These are phyloP conservation scores for Capronia epimyces DNA, from an alignment of 2,329 filamentous ascomycete species.

Conservation along the genomic window DNA sequence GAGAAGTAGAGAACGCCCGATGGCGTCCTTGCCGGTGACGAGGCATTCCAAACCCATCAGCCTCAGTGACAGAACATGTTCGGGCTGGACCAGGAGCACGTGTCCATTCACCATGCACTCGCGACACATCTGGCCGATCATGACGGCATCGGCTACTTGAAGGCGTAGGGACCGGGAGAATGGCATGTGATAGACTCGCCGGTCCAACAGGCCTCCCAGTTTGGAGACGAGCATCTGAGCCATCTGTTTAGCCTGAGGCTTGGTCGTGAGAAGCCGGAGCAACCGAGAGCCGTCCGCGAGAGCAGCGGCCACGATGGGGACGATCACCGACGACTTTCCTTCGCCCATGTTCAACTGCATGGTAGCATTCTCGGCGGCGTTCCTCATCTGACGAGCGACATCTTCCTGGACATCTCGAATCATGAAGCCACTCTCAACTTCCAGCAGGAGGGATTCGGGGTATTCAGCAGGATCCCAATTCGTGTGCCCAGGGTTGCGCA, in stretches of 20 bases:
- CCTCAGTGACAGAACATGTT: constrained; percentile 60
- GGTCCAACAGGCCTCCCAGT: constrained; percentile 42
- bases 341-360: constrained; percentile 69
- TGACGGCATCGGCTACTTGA: constrained; percentile 27
- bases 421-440: constrained; percentile 57
- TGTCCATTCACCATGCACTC: constrained; percentile 50
- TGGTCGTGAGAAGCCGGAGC: constrained; percentile 55
- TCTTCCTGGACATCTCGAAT: constrained; percentile 56
- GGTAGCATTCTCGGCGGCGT: constrained; percentile 44
- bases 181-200: constrained; percentile 44
- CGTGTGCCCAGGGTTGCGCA: constrained; percentile 48
- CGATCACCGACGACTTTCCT: constrained; percentile 64
- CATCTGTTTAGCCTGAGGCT: constrained; percentile 58
- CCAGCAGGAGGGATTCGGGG: constrained; percentile 62
- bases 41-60: constrained; percentile 54
- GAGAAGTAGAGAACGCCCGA: constrained; percentile 37
- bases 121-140: constrained; percentile 38
- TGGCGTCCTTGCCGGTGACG: constrained; percentile 30
- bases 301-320: constrained; percentile 55
- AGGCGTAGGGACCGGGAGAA: constrained; percentile 43
- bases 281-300: constrained; percentile 50
- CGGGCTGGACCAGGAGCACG: constrained; percentile 57
- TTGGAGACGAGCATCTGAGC: constrained; percentile 48
- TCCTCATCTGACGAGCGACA: constrained; percentile 55
- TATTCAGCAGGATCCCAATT: constrained; percentile 50